Conservation (phyloP, 352 stramenopile genomes). For the Pythium grandisporangium region DNA sequence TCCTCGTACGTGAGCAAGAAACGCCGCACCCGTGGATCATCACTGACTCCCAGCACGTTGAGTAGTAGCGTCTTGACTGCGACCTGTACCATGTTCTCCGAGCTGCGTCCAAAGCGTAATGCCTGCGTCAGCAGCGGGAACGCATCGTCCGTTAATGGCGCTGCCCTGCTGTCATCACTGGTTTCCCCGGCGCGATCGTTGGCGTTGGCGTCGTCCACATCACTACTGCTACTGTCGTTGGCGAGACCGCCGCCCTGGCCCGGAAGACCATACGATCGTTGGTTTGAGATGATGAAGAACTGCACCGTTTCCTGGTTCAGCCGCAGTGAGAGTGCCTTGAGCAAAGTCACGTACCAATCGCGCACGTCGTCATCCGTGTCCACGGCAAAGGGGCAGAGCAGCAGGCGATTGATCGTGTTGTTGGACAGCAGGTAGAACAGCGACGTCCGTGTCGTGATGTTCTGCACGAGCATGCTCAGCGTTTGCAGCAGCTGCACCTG, state of each 20-base stretch:
- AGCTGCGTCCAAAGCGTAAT: conserved; percentile 55
- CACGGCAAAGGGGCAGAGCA: conserved; percentile 64
- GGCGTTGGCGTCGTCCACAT: too few species aligned
- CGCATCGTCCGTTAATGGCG: too few species aligned
- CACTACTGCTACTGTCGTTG: too few species aligned
- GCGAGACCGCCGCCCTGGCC: too few species aligned
- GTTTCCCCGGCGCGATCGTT: too few species aligned
- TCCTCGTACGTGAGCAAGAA: conserved; percentile 72
- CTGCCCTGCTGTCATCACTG: too few species aligned
- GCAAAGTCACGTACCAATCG: conserved; percentile 84
- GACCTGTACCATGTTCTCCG: conserved; percentile 80
- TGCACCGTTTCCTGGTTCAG: conserved; percentile 86
- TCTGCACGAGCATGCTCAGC: conserved; percentile 88
- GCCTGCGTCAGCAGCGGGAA: conserved; percentile 76
- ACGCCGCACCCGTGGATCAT: conserved; percentile 60
- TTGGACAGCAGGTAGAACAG: conserved; percentile 95
- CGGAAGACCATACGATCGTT: too few species aligned
- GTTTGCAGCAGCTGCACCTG: conserved; percentile 93
- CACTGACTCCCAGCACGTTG: conserved; percentile 72
- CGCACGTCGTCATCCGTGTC: conserved; percentile 75
- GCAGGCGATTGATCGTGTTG: conserved; percentile 93
- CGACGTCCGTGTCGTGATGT: conserved; percentile 82
- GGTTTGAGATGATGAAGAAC: conserved; percentile 76
- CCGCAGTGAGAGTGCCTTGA: conserved; percentile 80
- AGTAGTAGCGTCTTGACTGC: conserved; percentile 83